Evolutionary conservation across 2,329 filamentous ascomycete species (phyloP).

Genomic region (Coniochaeta sp.): DNA sequence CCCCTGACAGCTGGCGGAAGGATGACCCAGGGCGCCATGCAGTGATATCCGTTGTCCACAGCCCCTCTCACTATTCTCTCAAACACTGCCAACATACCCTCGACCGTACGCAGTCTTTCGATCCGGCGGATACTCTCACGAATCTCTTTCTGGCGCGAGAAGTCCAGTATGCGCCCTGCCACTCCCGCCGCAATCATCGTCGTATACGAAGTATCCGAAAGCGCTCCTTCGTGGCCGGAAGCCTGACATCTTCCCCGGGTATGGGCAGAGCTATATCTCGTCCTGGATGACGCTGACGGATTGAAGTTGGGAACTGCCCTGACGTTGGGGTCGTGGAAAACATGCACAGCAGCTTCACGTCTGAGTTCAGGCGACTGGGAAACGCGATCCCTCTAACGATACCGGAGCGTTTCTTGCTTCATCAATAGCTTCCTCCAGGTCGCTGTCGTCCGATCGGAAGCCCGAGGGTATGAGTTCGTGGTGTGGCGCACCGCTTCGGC

Average conservation of each 20-base stretch:
- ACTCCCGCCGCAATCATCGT: slow-evolving; percentile 6
- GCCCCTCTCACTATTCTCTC: background rate
- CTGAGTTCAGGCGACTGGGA: slow-evolving; percentile 4
- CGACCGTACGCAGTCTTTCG: background rate
- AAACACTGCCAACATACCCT: slow-evolving; percentile 4
- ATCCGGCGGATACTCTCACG: background rate
- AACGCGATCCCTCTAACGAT: slow-evolving; percentile 4
- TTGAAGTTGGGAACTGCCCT: slow-evolving; percentile 3
- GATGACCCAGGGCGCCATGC: slow-evolving; percentile 4
- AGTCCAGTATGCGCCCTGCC: slow-evolving; percentile 5
- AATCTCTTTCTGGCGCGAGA: slow-evolving; percentile 6
- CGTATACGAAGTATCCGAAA: slow-evolving; percentile 5
- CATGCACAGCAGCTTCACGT: slow-evolving; percentile 6
- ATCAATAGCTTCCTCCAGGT: too few species aligned
- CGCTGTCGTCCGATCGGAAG: too few species aligned
- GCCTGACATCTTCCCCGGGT: slow-evolving; percentile 5
- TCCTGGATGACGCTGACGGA: background rate
- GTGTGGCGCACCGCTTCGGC: slow-evolving; percentile 4
- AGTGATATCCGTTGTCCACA: slow-evolving; percentile 6
- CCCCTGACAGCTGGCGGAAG: background rate
- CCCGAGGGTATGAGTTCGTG: background rate
- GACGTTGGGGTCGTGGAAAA: slow-evolving; percentile 6
- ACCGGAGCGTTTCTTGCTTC: background rate
- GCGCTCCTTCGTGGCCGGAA: background rate
- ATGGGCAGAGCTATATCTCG: slow-evolving; percentile 9